Evolutionary conservation across 2,329 filamentous ascomycete genomes (phyloP).

Genomic region (Thelonectria blattea): DNA sequence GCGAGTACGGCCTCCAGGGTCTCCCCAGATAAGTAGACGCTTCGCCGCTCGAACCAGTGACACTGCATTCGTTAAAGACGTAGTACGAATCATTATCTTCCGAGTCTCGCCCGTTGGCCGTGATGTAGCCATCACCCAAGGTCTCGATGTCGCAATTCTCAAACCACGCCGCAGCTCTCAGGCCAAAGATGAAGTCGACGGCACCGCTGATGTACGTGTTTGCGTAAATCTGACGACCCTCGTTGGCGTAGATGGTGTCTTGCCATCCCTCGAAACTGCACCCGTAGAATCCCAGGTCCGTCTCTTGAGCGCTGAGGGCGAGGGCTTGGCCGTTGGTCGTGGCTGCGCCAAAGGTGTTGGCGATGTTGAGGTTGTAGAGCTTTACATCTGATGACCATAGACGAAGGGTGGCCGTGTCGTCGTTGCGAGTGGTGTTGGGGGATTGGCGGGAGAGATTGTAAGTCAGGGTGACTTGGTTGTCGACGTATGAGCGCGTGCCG

Average conservation of each 20-base stretch:
- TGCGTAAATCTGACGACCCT: not conserved
- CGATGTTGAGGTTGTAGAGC: constrained; percentile 4
- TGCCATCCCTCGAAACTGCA: constrained; percentile 3
- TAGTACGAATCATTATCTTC: not conserved
- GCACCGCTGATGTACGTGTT: constrained; percentile 4
- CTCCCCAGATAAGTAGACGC: constrained; percentile 5
- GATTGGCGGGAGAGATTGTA: constrained; percentile 2
- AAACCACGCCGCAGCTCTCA: not conserved
- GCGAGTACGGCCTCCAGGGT: constrained; percentile 1
- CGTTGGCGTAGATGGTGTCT: constrained; percentile 10
- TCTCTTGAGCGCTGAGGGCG: not conserved
- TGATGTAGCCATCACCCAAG: not conserved
- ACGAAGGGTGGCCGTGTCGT: not conserved
- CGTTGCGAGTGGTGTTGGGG: not conserved
- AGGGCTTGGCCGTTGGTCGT: not conserved
- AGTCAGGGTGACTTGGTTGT: not conserved
- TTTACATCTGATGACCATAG: not conserved
- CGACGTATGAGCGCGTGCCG: not conserved
- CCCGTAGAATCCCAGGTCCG: not conserved
- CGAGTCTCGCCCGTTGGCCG: not conserved
- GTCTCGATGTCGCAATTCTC: not conserved
- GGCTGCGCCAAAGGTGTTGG: not conserved
- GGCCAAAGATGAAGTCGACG: constrained; percentile 6
- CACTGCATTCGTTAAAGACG: constrained; percentile 1
- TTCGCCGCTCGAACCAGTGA: not conserved